A percentile compares a stretch with the other conserved stretches of the same genome.
Conservation (phyloP, 345 rosid genomes). For the Kernera saxatilis region DNA sequence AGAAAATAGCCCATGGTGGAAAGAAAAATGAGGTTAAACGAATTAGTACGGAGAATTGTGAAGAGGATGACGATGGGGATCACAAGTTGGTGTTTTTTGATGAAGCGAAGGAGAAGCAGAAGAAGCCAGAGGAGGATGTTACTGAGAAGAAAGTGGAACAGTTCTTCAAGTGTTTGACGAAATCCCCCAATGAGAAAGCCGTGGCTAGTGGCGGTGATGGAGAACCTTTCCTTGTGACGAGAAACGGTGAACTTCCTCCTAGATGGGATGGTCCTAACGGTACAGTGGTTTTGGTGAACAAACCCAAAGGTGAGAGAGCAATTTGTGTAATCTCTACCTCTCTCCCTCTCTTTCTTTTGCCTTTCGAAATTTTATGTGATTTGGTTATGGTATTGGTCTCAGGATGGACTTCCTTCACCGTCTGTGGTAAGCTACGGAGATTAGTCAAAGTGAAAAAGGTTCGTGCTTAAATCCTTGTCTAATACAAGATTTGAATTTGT, state of each 20-base stretch:
- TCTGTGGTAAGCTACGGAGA: constrained; percentile 93
- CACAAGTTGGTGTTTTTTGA: constrained; percentile 67
- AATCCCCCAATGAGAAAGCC: constrained; percentile 47
- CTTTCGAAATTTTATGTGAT: background rate
- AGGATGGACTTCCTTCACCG: constrained; percentile 99
- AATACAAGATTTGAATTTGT: background rate
- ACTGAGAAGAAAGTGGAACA: constrained; percentile 82
- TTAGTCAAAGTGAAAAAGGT: constrained; percentile 92
- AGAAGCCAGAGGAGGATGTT: constrained; percentile 34
- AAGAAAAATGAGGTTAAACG: constrained; percentile 23
- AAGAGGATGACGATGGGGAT: constrained; percentile 28
- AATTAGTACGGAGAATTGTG: constrained; percentile 9
- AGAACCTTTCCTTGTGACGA: constrained; percentile 70
- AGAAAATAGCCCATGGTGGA: constrained; percentile 16
- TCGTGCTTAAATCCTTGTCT: background rate
- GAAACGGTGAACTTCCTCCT: constrained; percentile 76
- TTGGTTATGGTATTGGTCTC: constrained; percentile 16
- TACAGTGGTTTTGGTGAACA: constrained; percentile 77
- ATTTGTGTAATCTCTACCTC: background rate
- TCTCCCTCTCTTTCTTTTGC: background rate
- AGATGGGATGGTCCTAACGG: constrained; percentile 84
- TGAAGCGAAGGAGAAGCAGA: constrained; percentile 48
- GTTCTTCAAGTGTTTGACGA: constrained; percentile 84
- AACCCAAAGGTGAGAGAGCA: constrained; percentile 75
- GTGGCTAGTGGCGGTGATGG: constrained; percentile 42